Evolutionary conservation across 352 stramenopile species (phyloP).

Genomic region (Phytophthora sp.): DNA sequence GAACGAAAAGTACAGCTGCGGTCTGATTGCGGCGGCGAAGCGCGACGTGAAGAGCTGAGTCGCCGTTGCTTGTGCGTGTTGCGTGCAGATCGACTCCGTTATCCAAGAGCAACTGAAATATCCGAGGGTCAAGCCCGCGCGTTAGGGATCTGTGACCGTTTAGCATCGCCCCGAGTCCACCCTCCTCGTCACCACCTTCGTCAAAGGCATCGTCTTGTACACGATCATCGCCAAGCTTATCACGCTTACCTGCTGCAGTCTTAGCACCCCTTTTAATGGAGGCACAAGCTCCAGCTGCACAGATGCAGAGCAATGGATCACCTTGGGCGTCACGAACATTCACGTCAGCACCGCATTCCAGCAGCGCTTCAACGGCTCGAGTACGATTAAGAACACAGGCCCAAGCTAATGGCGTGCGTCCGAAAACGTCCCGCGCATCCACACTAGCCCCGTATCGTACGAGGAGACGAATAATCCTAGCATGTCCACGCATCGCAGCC

Average conservation of each 20-base stretch:
- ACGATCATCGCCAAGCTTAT: constrained; percentile 28
- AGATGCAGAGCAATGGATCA: constrained; percentile 72
- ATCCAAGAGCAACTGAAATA: constrained; percentile 59
- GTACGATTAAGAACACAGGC: constrained; percentile 75
- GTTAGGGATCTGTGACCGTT: constrained; percentile 30
- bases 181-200: constrained; percentile 29
- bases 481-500: constrained; percentile 79
- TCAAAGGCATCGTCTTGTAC: constrained; percentile 31
- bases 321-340: constrained; percentile 69
- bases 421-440: constrained; percentile 71
- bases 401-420: constrained; percentile 73
- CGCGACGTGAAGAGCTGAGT: constrained; percentile 78
- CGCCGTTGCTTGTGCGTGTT: constrained; percentile 63
- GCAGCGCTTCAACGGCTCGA: constrained; percentile 58
- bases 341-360: constrained; percentile 59
- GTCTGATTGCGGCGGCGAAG: constrained; percentile 73
- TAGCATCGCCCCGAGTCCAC: constrained; percentile 23
- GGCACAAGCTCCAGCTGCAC: constrained; percentile 51
- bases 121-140: constrained; percentile 51
- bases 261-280: constrained; percentile 33
- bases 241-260: constrained; percentile 20
- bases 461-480: constrained; percentile 61
- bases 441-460: constrained; percentile 62
- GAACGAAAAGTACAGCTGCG: constrained; percentile 71
- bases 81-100: constrained; percentile 62